Conservation (phyloP, 2,329 filamentous ascomycete species). For the Nemania serpens region DNA sequence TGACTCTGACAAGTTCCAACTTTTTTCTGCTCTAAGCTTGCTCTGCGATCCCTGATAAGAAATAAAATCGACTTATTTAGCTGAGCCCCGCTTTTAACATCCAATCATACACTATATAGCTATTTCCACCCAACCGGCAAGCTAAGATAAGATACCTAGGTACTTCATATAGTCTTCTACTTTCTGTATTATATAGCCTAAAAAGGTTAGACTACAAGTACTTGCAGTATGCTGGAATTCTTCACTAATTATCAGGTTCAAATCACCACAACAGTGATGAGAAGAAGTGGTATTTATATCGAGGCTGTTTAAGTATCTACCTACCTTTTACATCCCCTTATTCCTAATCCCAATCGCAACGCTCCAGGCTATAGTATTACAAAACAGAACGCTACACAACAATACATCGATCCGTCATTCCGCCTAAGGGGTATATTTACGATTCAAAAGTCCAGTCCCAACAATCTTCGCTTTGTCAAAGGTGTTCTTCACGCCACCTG, state of each 20-base stretch:
- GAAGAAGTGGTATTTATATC: too few relatives aligned
- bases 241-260: too few relatives aligned
- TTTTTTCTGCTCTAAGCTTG: conserved; percentile 24
- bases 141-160: conserved; percentile 11
- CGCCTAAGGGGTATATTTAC: conserved; percentile 24
- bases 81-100: conserved; percentile 5
- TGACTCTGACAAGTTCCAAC: not conserved
- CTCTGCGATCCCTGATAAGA: conserved; percentile 26
- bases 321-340: not conserved
- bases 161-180: not conserved
- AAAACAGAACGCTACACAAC: not conserved
- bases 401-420: not conserved
- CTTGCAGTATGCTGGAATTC: too few relatives aligned
- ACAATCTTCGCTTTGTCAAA: conserved; percentile 38
- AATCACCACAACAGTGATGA: too few relatives aligned
- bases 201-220: too few relatives aligned
- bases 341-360: not conserved
- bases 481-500: conserved; percentile 35
- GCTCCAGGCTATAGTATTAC: not conserved
- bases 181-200: too few relatives aligned
- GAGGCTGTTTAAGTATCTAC: too few relatives aligned
- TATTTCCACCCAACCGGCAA: not conserved
- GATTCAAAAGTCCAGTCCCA: conserved; percentile 35
- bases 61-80: conserved; percentile 3
- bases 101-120: conserved; percentile 10